Evolutionary conservation across 805 yeast species (phyloP).

Genomic region (Lachancea cidri): DNA sequence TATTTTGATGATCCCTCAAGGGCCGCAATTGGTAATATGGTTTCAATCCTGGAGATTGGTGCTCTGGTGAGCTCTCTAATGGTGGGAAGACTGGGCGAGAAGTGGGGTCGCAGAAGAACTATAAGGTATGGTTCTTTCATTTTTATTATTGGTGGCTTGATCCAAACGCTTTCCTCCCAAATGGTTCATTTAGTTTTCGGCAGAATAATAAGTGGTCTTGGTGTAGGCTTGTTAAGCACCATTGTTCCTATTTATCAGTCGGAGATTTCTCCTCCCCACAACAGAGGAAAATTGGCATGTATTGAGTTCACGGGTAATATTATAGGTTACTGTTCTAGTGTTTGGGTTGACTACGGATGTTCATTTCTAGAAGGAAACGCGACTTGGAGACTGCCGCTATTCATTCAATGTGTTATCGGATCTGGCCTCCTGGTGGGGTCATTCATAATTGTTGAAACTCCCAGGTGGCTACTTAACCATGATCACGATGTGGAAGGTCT

Average conservation of each 20-base stretch:
- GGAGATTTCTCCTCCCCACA: slow-evolving; percentile 83
- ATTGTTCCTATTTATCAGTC: slow-evolving; percentile 86
- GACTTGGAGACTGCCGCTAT: slow-evolving; percentile 77
- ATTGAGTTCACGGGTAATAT: slow-evolving; percentile 86
- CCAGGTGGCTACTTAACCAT: slow-evolving; percentile 82
- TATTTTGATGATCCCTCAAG: slow-evolving; percentile 73
- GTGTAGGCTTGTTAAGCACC: slow-evolving; percentile 78
- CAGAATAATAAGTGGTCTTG: slow-evolving; percentile 74
- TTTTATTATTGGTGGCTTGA: slow-evolving; percentile 71
- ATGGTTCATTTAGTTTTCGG: slow-evolving; percentile 63
- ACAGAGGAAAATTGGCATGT: slow-evolving; percentile 79
- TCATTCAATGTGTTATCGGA: slow-evolving; percentile 73
- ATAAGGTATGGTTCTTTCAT: slow-evolving; percentile 74
- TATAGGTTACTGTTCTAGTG: slow-evolving; percentile 72
- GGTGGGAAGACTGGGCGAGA: slow-evolving; percentile 74
- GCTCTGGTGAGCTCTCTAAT: slow-evolving; percentile 75
- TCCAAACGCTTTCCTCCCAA: slow-evolving; percentile 59
- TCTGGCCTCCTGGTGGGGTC: slow-evolving; percentile 65
- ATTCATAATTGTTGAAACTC: slow-evolving; percentile 76
- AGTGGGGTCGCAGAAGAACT: slow-evolving; percentile 71
- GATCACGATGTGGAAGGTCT: slow-evolving; percentile 80
- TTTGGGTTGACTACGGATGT: slow-evolving; percentile 79
- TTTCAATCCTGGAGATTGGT: slow-evolving; percentile 83
- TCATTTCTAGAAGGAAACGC: slow-evolving; percentile 55
- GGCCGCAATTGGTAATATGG: slow-evolving; percentile 76